Evolutionary conservation across 495 filamentous ascomycete species (phyloP).

Genomic region (Neurospora discreta): DNA sequence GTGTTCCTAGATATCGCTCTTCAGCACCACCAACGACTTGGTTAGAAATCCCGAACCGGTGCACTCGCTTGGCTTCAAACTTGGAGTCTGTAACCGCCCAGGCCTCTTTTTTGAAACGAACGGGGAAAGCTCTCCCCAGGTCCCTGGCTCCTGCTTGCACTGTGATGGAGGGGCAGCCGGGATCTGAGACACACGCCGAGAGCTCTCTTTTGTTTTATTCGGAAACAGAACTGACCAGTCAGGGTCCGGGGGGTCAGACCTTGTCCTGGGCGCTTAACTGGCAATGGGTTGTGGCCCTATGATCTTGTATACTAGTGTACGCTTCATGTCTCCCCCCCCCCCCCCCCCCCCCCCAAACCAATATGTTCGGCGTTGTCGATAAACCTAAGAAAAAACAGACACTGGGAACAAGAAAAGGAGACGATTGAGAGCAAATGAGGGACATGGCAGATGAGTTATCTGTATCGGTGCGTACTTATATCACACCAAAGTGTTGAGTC

Average conservation of each 20-base stretch:
- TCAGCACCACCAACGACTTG: not conserved
- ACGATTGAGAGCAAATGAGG: not conserved
- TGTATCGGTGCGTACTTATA: not conserved
- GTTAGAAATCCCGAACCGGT: not conserved
- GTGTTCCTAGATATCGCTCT: not conserved
- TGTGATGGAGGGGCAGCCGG: not conserved
- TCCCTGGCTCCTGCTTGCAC: not conserved
- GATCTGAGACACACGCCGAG: not conserved
- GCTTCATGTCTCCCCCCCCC: not conserved
- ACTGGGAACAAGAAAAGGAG: not conserved
- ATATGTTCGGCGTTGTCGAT: not conserved
- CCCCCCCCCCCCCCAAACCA: too few relatives aligned
- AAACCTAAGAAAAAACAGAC: not conserved
- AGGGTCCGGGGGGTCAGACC: not conserved
- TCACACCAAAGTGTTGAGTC: not conserved
- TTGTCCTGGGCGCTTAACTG: not conserved
- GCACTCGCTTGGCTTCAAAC: not conserved
- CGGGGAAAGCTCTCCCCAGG: not conserved
- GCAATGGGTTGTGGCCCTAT: not conserved
- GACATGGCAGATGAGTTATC: not conserved
- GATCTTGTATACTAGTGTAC: not conserved
- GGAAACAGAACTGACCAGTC: not conserved
- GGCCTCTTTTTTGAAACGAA: not conserved
- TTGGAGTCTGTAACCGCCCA: not conserved
- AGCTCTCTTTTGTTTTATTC: not conserved